phyloP scores from a whole-genome alignment of 768 basidiomycete genomes.

The Tylopilus balloui region DNA sequence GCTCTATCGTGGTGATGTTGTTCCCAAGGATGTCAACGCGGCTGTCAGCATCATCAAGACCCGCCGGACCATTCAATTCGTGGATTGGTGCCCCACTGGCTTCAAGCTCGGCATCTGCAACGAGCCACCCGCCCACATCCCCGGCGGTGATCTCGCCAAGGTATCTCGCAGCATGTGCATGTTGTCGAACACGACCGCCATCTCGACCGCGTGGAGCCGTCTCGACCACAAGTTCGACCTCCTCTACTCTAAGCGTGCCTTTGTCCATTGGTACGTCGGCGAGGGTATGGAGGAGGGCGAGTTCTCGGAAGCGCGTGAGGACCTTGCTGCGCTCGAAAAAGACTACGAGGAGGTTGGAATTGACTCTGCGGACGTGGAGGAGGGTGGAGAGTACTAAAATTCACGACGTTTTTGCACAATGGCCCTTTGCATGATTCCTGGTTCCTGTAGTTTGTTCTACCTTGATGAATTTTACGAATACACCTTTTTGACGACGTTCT shows the following conservation, averaged over 20 bases:
- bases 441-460: conserved; percentile 28
- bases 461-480: conserved; percentile 31
- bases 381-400: conserved; percentile 45
- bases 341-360: conserved; percentile 86
- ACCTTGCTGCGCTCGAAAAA: conserved; percentile 99
- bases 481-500: no score
- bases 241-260: conserved; percentile 62
- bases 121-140: conserved; percentile 70
- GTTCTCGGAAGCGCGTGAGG: conserved; percentile 98
- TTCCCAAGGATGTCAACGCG: conserved; percentile 73
- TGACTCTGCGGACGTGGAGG: conserved; percentile 48
- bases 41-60: conserved; percentile 74
- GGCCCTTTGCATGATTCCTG: conserved; percentile 16
- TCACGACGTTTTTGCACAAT: conserved; percentile 4
- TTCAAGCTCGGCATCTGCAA: conserved; percentile 80
- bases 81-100: conserved; percentile 77
- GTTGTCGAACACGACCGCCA: conserved; percentile 72
- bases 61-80: conserved; percentile 74
- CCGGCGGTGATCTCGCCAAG: conserved; percentile 73
- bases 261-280: conserved; percentile 64
- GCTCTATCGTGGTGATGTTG: conserved; percentile 73
- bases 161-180: conserved; percentile 74
- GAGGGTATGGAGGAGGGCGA: conserved; percentile 91
- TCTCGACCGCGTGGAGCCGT: conserved; percentile 71
- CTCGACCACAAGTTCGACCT: conserved; percentile 77